Conservation (phyloP, 1,139 yeast species). For the Blastobotrys capitulatus region DNA sequence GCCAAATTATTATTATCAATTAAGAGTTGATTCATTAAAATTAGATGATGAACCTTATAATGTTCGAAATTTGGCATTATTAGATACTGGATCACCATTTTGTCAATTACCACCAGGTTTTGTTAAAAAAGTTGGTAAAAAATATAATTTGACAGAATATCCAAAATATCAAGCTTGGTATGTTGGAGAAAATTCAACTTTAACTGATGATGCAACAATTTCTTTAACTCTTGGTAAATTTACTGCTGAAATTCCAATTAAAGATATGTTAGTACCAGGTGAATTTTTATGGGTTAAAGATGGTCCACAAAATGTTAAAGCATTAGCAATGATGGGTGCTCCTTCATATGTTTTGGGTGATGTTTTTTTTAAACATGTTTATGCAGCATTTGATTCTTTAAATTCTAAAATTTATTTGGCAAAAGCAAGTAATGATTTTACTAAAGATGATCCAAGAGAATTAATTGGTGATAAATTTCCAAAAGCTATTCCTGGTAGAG, state of each 20-base stretch:
- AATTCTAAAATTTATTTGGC: constrained; percentile 57
- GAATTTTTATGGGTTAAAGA: constrained; percentile 31
- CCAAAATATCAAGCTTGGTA: constrained; percentile 28
- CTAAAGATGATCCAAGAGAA: constrained; percentile 16
- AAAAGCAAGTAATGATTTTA: constrained; percentile 35
- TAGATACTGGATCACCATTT: constrained; percentile 48
- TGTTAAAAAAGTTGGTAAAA: constrained; percentile 26
- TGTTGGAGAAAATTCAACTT: constrained; percentile 11
- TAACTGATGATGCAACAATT: constrained; percentile 19
- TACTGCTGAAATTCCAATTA: constrained; percentile 23
- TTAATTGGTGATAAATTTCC: constrained; percentile 15
- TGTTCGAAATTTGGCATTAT: constrained; percentile 37
- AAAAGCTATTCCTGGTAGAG: constrained; percentile 18
- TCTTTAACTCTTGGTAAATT: constrained; percentile 26
- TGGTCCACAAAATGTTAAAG: constrained; percentile 29
- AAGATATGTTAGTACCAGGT: constrained; percentile 31
- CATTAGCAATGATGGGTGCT: constrained; percentile 29
- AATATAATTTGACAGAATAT: constrained; percentile 23
- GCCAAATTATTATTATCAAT: constrained; percentile 22
- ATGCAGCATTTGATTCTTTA: constrained; percentile 68
- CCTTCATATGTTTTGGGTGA: constrained; percentile 53
- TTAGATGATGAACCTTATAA: constrained; percentile 21
- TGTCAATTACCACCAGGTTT: constrained; percentile 30
- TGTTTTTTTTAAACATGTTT: constrained; percentile 61
- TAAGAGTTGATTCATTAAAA: constrained; percentile 21